These are phyloP conservation scores for Phytopythium vexans DNA, from an alignment of 352 stramenopile species.

Conservation along the genomic window DNA sequence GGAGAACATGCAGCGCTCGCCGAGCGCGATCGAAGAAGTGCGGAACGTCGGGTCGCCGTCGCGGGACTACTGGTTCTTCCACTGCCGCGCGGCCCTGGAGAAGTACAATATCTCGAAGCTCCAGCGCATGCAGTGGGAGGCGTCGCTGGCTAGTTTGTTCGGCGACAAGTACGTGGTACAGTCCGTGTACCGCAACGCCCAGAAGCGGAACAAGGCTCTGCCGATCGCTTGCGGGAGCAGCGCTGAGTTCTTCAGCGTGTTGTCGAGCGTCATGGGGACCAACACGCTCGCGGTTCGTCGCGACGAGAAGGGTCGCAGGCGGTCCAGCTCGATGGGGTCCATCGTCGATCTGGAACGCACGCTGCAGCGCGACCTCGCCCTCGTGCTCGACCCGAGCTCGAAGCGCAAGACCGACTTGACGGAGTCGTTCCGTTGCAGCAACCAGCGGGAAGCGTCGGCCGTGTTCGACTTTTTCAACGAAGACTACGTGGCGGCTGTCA, in stretches of 20 bases:
- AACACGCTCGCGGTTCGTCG: slow-evolving; percentile 8
- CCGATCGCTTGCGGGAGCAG: slow-evolving; percentile 1
- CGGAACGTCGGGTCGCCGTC: slow-evolving; percentile 53
- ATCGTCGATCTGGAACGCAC: slow-evolving; percentile 14
- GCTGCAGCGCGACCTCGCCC: slow-evolving; percentile 36
- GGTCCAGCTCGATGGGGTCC: not conserved
- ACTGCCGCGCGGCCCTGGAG: slow-evolving; percentile 56
- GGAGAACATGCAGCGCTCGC: slow-evolving; percentile 25
- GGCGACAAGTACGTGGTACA: slow-evolving; percentile 59
- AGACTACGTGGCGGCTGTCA: slow-evolving; percentile 56
- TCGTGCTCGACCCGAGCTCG: slow-evolving; percentile 42
- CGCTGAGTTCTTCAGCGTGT: slow-evolving; percentile 7
- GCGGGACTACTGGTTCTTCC: slow-evolving; percentile 72
- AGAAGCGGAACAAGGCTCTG: slow-evolving; percentile 1
- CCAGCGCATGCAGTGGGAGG: slow-evolving; percentile 73
- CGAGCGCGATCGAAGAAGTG: slow-evolving; percentile 28
- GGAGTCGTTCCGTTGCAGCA: slow-evolving; percentile 25
- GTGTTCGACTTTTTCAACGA: slow-evolving; percentile 72
- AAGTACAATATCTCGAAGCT: slow-evolving; percentile 63
- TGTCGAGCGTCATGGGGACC: slow-evolving; percentile 19
- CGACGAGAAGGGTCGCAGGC: slow-evolving; percentile 5
- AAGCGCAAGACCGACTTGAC: slow-evolving; percentile 35
- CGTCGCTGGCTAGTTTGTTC: slow-evolving; percentile 63
- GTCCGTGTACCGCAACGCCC: slow-evolving; percentile 27
- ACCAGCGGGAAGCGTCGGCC: slow-evolving; percentile 26